phyloP scores from a whole-genome alignment of 306 rosid genomes.

The Canavalia ensiformis region DNA sequence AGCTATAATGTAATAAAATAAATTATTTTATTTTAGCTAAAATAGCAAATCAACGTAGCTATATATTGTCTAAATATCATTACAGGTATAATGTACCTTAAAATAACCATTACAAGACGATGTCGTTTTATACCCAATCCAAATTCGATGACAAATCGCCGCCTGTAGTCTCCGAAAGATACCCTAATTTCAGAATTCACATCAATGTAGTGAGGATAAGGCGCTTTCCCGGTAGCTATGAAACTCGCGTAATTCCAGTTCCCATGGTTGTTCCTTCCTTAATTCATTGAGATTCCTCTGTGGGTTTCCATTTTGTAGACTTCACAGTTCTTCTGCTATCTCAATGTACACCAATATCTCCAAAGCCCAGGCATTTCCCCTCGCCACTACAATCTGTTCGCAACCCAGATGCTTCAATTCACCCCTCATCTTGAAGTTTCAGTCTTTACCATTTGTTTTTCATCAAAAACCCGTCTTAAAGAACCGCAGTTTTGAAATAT shows the following conservation, averaged over 20 bases:
- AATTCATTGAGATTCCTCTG: conserved; percentile 26
- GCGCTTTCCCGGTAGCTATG: not conserved
- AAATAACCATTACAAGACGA: not conserved
- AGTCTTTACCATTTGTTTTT: conserved; percentile 50
- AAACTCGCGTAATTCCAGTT: not conserved
- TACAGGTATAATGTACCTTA: not conserved
- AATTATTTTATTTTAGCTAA: too few relatives aligned
- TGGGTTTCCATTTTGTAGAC: not conserved
- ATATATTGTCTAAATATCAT: too few relatives aligned
- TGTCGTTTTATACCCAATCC: conserved; percentile 13
- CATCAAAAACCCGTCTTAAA: conserved; percentile 52
- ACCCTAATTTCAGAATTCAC: conserved; percentile 44
- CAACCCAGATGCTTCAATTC: conserved; percentile 63
- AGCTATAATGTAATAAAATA: too few relatives aligned
- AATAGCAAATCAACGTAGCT: too few relatives aligned
- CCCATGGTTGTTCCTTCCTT: not conserved
- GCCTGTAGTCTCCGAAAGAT: not conserved
- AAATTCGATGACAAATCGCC: not conserved
- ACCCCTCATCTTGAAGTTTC: conserved; percentile 53
- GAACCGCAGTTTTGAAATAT: conserved; percentile 49
- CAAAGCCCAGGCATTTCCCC: conserved; percentile 68
- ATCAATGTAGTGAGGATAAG: conserved; percentile 50
- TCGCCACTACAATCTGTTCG: conserved; percentile 65
- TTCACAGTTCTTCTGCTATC: conserved; percentile 27
- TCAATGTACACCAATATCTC: conserved; percentile 67